phyloP scores from a whole-genome alignment of 1,284 basidiomycete genomes.

The Phenoliferia sp. region DNA sequence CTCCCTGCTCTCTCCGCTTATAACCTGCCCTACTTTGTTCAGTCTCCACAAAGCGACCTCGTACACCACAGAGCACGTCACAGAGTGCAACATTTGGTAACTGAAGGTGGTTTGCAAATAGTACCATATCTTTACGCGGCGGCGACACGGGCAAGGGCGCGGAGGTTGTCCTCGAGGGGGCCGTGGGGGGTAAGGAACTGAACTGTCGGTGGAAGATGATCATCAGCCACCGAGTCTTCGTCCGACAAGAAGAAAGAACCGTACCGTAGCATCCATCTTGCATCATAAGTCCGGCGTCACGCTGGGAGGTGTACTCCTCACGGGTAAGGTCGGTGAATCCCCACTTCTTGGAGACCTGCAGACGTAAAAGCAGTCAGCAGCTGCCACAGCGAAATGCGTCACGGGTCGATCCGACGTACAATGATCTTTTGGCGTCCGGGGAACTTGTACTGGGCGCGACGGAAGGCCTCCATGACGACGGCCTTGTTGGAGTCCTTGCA shows the following conservation, averaged over 20 bases:
- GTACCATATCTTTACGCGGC: neutral
- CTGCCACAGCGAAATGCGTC: conserved; percentile 46
- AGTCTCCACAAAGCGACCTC: too few species aligned
- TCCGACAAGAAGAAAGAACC: neutral
- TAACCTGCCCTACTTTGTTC: too few species aligned
- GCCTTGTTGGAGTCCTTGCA: conserved; percentile 82
- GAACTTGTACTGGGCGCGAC: conserved; percentile 99
- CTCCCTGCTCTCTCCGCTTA: too few species aligned
- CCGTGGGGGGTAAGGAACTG: conserved; percentile 88
- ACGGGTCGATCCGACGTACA: conserved; percentile 92
- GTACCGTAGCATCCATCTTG: conserved; percentile 62
- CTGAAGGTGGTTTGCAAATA: neutral
- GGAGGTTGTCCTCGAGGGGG: conserved; percentile 72
- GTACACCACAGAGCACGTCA: neutral
- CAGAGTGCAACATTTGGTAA: neutral
- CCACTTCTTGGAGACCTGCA: conserved; percentile 51
- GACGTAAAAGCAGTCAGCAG: neutral
- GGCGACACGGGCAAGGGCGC: conserved; percentile 27
- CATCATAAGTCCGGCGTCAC: conserved; percentile 20
- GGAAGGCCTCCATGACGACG: conserved; percentile 93
- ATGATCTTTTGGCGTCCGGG: conserved; percentile 99
- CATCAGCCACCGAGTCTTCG: neutral
- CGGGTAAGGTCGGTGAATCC: conserved; percentile 95
- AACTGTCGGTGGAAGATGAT: conserved; percentile 42
- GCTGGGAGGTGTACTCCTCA: conserved; percentile 63